These are phyloP conservation scores for Pelagophyceae sp. DNA, from an alignment of 352 stramenopile species.

Conservation along the genomic window DNA sequence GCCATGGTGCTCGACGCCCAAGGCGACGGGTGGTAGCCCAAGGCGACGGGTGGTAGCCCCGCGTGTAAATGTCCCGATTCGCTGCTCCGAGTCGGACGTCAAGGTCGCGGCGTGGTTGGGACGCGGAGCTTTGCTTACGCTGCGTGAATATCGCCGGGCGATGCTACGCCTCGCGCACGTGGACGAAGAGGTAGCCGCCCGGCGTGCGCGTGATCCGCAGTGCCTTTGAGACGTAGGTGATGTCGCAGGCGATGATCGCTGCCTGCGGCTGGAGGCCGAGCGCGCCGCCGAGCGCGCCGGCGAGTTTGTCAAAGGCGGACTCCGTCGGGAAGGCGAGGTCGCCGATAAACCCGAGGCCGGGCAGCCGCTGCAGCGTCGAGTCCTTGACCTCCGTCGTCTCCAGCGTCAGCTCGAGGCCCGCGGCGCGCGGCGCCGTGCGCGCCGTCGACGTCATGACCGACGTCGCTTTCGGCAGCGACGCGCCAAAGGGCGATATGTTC, in stretches of 20 bases:
- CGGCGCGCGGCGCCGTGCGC: background rate
- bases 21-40: slow-evolving; percentile 9
- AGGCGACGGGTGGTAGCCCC: slow-evolving; percentile 16
- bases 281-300: background rate
- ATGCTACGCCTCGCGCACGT: background rate
- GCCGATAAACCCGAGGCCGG: background rate
- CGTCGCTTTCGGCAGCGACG: background rate
- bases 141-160: too few relatives aligned
- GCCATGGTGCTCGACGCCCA: background rate
- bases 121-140: too few relatives aligned
- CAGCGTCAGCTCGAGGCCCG: background rate
- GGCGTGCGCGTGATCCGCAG: background rate
- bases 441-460: slow-evolving; percentile 18
- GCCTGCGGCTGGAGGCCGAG: background rate
- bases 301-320: background rate
- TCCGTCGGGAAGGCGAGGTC: slow-evolving; percentile 19
- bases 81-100: background rate
- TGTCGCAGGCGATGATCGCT: background rate
- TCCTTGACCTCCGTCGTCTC: slow-evolving; percentile 17
- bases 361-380: background rate
- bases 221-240: background rate
- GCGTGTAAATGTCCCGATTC: too few relatives aligned
- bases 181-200: slow-evolving; percentile 9
- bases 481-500: background rate
- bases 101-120: too few relatives aligned